Percentiles rank a stretch among this genome's conserved stretches.
These are phyloP conservation scores for Phytophthora kernoviae DNA, from an alignment of 352 stramenopile genomes.

Conservation along the genomic window DNA sequence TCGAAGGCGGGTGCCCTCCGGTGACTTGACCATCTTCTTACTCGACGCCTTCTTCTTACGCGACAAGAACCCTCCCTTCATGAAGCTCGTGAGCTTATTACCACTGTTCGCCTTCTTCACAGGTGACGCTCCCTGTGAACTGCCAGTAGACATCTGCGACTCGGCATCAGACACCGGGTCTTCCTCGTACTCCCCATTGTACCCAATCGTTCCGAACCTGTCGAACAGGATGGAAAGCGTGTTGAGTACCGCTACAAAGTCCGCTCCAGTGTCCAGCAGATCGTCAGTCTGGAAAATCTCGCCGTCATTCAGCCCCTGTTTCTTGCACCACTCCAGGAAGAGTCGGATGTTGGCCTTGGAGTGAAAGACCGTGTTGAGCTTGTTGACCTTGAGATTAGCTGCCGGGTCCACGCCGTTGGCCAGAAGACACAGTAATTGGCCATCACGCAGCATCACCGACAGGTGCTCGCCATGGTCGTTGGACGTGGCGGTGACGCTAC, in stretches of 20 bases:
- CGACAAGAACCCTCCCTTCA: constrained; percentile 78
- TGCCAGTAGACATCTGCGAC: constrained; percentile 65
- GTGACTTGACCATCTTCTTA: constrained; percentile 40
- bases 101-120: constrained; percentile 66
- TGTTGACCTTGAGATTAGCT: constrained; percentile 85
- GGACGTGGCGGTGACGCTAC: constrained; percentile 71
- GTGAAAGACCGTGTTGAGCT: constrained; percentile 90
- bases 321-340: constrained; percentile 83
- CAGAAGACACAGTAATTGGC: constrained; percentile 85
- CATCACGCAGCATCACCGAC: constrained; percentile 81
- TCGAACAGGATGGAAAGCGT: constrained; percentile 89
- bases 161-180: constrained; percentile 78
- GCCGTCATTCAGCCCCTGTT: constrained; percentile 66
- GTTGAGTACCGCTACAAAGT: constrained; percentile 64
- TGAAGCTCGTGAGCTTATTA: constrained; percentile 80
- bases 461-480: constrained; percentile 80
- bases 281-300: constrained; percentile 86
- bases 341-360: constrained; percentile 84
- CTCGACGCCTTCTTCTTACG: constrained; percentile 65
- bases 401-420: constrained; percentile 81
- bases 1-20: constrained; percentile 63
- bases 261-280: constrained; percentile 63
- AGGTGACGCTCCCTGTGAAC: constrained; percentile 55
- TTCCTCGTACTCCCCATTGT: constrained; percentile 57
- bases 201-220: constrained; percentile 71